Percentiles rank a stretch among this genome's conserved stretches.
phyloP scores from a whole-genome alignment of 2,329 filamentous ascomycete genomes.

The Talaromyces sp. region DNA sequence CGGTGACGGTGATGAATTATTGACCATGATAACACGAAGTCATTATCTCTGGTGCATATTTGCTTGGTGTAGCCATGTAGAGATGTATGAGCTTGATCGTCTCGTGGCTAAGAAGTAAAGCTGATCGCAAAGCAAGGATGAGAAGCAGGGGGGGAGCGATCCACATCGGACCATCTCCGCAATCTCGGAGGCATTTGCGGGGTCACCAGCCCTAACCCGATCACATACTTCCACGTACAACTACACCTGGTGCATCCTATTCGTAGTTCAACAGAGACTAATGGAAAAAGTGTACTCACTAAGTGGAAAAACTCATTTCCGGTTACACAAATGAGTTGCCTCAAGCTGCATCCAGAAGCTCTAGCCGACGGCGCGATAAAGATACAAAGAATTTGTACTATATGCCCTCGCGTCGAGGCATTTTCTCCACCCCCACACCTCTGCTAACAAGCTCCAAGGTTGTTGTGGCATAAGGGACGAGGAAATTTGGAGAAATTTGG shows the following conservation, averaged over 20 bases:
- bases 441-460: not conserved
- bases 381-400: not conserved
- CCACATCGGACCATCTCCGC: not conserved
- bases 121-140: not conserved
- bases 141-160: no score
- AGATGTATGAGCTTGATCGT: no score
- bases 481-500: not conserved
- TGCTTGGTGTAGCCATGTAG: no score
- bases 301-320: not conserved
- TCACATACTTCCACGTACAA: not conserved
- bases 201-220: not conserved
- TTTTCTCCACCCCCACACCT: not conserved
- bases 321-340: not conserved
- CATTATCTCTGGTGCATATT: no score
- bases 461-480: not conserved
- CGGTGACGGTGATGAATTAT: not conserved
- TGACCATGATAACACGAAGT: not conserved
- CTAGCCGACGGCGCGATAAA: not conserved
- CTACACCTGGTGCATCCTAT: not conserved
- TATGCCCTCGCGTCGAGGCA: not conserved
- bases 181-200: not conserved
- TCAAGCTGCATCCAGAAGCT: not conserved
- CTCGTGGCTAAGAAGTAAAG: not conserved
- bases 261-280: no score
- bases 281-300: not conserved